These are phyloP conservation scores for Leccinum olivaceopallidum DNA, from an alignment of 768 basidiomycete species.

Conservation along the genomic window DNA sequence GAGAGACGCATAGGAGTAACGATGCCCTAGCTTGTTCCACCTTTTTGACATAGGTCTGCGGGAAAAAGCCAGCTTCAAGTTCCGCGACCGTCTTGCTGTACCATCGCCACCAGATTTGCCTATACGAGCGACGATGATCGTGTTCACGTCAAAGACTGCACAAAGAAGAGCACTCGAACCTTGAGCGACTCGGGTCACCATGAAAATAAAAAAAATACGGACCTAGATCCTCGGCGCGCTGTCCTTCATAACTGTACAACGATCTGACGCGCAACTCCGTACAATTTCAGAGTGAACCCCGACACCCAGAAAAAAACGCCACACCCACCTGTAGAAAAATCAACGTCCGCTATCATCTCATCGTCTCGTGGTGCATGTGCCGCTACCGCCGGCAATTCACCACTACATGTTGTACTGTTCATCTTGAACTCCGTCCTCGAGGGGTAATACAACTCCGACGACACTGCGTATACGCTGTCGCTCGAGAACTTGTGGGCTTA, in stretches of 20 bases:
- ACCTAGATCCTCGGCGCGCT: constrained; percentile 89
- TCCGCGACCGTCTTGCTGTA: constrained; percentile 69
- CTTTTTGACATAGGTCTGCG: constrained; percentile 81
- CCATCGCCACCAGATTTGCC: constrained; percentile 84
- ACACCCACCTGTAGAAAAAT: constrained; percentile 56
- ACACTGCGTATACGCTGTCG: too few species aligned
- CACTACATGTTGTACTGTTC: too few species aligned
- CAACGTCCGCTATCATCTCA: constrained; percentile 73
- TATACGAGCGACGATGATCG: constrained; percentile 77
- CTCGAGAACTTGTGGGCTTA: too few species aligned
- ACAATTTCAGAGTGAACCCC: background rate
- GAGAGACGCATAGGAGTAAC: background rate
- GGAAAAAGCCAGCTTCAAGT: constrained; percentile 78
- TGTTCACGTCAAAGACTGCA: constrained; percentile 77
- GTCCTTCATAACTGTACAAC: constrained; percentile 82
- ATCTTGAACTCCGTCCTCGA: too few species aligned
- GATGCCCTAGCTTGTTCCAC: constrained; percentile 53
- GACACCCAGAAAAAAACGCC: background rate
- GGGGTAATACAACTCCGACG: too few species aligned
- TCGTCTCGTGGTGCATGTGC: constrained; percentile 32
- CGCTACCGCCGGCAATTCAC: too few species aligned
- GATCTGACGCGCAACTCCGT: constrained; percentile 76
- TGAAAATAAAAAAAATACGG: constrained; percentile 31
- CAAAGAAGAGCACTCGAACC: background rate
- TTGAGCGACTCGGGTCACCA: constrained; percentile 4